phyloP scores from a whole-genome alignment of 352 stramenopile species.

The Globisporangium solare region DNA sequence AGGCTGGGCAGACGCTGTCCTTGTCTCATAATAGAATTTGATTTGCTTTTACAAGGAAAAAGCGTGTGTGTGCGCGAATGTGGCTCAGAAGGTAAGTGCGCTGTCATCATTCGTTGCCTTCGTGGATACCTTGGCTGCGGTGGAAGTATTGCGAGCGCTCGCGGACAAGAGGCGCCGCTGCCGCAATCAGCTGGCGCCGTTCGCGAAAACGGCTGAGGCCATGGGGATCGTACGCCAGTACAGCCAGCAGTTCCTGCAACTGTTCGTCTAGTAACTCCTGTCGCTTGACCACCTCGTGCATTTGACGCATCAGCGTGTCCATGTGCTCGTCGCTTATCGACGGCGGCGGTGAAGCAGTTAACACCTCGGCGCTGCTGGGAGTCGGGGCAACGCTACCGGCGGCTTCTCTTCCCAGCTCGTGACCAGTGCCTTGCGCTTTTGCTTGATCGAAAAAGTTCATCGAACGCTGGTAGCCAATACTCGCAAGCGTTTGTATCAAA shows the following conservation, averaged over 20 bases:
- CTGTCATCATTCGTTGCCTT: not conserved
- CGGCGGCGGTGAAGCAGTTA: not conserved
- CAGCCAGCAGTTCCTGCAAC: slow-evolving; percentile 21
- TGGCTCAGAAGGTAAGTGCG: not conserved
- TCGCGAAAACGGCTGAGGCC: slow-evolving; percentile 27
- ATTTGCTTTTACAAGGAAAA: not conserved
- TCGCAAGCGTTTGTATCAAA: slow-evolving; percentile 4
- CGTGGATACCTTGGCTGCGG: not conserved
- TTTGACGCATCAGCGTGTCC: slow-evolving; percentile 19
- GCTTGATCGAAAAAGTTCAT: not conserved
- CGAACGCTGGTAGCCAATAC: slow-evolving; percentile 3
- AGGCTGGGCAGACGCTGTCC: not conserved
- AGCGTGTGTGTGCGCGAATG: not conserved
- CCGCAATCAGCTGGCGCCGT: slow-evolving; percentile 21
- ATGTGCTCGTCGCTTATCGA: slow-evolving; percentile 13
- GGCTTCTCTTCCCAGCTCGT: not conserved
- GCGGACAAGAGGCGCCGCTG: slow-evolving; percentile 19
- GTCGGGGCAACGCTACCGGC: not conserved
- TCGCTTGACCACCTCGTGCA: slow-evolving; percentile 26
- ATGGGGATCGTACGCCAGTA: not conserved
- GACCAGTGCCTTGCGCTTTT: not conserved
- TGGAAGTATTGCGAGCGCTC: slow-evolving; percentile 20
- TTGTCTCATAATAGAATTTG: not conserved
- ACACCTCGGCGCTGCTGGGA: not conserved
- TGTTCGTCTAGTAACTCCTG: slow-evolving; percentile 30